Conservation (phyloP, 192 early-diverging fungal genomes). For the Helicostylum pulchrum region DNA sequence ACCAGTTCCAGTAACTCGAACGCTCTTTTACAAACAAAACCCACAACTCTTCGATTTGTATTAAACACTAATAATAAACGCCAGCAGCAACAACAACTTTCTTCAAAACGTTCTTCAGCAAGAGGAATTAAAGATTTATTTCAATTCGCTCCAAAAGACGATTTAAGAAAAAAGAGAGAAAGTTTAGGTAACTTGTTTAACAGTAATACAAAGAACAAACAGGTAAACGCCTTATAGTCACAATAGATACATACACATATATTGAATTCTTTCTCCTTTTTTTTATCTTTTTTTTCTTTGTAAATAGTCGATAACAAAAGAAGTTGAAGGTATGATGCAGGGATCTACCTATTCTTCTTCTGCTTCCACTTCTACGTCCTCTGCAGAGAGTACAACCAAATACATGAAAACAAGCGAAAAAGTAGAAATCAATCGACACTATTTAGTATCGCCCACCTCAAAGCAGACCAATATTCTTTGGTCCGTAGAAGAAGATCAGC, state of each 20-base stretch:
- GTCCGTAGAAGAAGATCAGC: not conserved
- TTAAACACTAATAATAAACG: not conserved
- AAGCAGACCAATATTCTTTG: not conserved
- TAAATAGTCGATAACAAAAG: not conserved
- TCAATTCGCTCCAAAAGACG: not conserved
- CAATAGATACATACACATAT: not conserved
- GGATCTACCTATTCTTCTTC: not conserved
- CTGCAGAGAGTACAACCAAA: not conserved
- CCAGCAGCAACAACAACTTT: not conserved
- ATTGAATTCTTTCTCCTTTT: not conserved
- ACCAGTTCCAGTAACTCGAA: not conserved
- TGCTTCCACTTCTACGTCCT: not conserved
- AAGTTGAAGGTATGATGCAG: not conserved
- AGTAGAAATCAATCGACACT: not conserved
- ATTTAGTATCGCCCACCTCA: not conserved
- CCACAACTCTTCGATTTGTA: not conserved
- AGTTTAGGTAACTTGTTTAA: conserved; percentile 9
- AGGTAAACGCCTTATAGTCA: not conserved
- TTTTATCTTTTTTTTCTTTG: too few relatives aligned
- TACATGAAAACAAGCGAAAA: not conserved
- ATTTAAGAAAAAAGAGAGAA: conserved; percentile 5
- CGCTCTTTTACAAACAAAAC: not conserved
- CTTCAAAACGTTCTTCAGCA: not conserved
- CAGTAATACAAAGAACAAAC: too few relatives aligned
- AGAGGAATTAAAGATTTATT: conserved; percentile 9